Percentiles rank a stretch among this genome's conserved stretches.
Conservation (phyloP, 2,329 filamentous ascomycete species). For the Phaeosphaeriaceae sp. region DNA sequence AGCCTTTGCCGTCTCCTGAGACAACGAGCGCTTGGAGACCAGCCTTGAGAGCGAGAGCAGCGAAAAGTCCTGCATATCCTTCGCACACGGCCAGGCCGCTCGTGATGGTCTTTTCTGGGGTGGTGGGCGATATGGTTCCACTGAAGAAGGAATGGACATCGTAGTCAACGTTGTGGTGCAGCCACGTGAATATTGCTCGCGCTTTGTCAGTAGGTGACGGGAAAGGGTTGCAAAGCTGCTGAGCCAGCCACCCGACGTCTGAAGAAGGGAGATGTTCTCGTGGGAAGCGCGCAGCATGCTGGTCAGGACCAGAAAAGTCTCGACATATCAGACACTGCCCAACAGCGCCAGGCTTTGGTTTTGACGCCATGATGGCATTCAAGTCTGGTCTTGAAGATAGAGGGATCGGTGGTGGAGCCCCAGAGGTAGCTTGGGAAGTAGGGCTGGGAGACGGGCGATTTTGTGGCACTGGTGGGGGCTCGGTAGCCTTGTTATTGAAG, state of each 20-base stretch:
- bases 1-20: conserved; percentile 85
- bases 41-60: conserved; percentile 76
- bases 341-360: conserved; percentile 39
- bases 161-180: conserved; percentile 91
- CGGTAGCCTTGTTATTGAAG: conserved; percentile 54
- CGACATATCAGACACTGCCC: conserved; percentile 76
- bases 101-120: conserved; percentile 75
- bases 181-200: conserved; percentile 91
- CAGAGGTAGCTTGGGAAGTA: conserved; percentile 14
- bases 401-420: conserved; percentile 60
- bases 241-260: conserved; percentile 75
- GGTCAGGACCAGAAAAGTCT: conserved; percentile 84
- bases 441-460: conserved; percentile 23
- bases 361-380: conserved; percentile 59
- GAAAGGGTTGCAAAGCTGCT: conserved; percentile 80
- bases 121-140: conserved; percentile 69
- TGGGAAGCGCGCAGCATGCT: conserved; percentile 78
- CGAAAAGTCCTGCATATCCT: conserved; percentile 86
- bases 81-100: conserved; percentile 87
- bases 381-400: conserved; percentile 64
- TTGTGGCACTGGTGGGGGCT: conserved; percentile 40
- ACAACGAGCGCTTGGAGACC: conserved; percentile 81
- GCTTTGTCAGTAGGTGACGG: conserved; percentile 88
- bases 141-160: conserved; percentile 82
- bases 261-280: conserved; percentile 72